Evolutionary conservation across 2,329 filamentous ascomycete species (phyloP).

Genomic region (Epichloe sibirici): DNA sequence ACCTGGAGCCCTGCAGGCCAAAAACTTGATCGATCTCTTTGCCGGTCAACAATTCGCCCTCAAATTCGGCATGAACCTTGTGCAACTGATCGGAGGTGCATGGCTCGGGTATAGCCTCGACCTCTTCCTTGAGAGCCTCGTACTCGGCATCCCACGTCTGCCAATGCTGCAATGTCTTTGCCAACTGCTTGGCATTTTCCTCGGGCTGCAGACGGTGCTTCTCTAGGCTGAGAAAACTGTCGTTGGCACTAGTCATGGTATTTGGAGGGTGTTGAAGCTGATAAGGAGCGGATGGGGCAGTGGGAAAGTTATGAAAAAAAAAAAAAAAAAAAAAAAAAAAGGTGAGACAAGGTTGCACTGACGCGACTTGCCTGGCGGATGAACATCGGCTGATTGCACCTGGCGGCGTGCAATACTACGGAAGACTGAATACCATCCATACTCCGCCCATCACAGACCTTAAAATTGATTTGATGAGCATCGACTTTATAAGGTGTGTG

Average conservation of each 20-base stretch:
- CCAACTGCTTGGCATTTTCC: constrained; percentile 56
- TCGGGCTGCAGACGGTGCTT: constrained; percentile 65
- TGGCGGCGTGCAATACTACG: no score
- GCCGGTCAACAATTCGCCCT: constrained; percentile 49
- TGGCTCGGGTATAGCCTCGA: constrained; percentile 42
- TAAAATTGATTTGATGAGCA: no score
- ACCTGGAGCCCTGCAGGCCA: constrained; percentile 16
- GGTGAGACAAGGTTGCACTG: background rate
- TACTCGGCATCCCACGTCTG: constrained; percentile 86
- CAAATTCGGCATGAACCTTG: constrained; percentile 44
- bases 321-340: background rate
- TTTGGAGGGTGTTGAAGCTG: background rate
- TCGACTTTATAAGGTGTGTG: no score
- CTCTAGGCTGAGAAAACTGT: constrained; percentile 57
- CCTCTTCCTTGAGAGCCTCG: constrained; percentile 74
- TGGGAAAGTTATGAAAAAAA: background rate
- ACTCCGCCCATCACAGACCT: no score
- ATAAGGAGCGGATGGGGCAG: background rate
- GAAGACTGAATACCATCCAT: no score
- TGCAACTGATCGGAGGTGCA: constrained; percentile 38
- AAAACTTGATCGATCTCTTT: constrained; percentile 41
- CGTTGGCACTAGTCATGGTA: constrained; percentile 28
- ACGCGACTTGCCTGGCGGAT: constrained; percentile 7
- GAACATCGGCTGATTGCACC: constrained; percentile 14
- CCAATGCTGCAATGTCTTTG: constrained; percentile 73